Conservation (phyloP, 345 rosid species). For the Viola odorata region DNA sequence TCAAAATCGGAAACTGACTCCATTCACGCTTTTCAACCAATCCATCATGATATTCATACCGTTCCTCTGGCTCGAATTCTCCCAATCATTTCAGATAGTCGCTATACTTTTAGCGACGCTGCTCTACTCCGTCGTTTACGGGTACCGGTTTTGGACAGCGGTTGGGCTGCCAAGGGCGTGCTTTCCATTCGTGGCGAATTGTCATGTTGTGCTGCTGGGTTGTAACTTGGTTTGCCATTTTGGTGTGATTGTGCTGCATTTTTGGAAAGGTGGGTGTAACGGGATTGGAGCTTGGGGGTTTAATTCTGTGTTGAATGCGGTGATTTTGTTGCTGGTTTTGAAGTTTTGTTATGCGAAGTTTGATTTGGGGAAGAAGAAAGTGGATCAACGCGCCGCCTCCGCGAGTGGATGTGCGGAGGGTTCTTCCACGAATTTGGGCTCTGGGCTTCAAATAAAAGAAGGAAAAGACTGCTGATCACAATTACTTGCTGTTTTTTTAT, state of each 20-base stretch:
- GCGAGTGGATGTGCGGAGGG: background rate
- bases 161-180: constrained; percentile 22
- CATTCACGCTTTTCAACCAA: constrained; percentile 55
- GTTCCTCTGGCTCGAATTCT: constrained; percentile 80
- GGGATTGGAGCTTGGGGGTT: constrained; percentile 28
- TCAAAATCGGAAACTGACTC: constrained; percentile 42
- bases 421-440: constrained; percentile 6
- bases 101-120: constrained; percentile 67
- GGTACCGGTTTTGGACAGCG: constrained; percentile 32
- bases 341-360: constrained; percentile 24
- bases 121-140: constrained; percentile 61
- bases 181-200: constrained; percentile 20
- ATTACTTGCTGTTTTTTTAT: no score
- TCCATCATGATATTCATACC: constrained; percentile 56
- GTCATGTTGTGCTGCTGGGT: constrained; percentile 20
- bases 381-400: background rate
- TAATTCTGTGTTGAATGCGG: constrained; percentile 22
- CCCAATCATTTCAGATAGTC: constrained; percentile 79
- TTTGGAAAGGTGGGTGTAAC: constrained; percentile 28
- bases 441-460: background rate
- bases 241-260: constrained; percentile 26
- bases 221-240: constrained; percentile 29
- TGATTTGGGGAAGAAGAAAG: background rate
- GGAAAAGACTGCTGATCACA: background rate
- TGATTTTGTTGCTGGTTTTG: constrained; percentile 17